Conservation (phyloP, 192 early-diverging fungal genomes). For the Backusella mclennaniae region DNA sequence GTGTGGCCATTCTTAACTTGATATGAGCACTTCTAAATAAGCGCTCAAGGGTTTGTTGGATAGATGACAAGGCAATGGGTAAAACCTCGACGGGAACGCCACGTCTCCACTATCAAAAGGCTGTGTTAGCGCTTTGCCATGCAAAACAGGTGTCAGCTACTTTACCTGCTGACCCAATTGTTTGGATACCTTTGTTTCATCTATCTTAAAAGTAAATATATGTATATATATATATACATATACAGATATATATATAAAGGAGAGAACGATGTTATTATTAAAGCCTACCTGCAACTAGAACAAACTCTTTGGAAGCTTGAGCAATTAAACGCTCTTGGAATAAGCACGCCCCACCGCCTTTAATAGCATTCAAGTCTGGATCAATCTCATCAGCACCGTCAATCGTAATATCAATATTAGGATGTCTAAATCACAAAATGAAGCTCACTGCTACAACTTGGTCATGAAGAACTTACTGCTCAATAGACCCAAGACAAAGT, state of each 20-base stretch:
- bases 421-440: conserved; percentile 42
- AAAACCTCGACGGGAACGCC: conserved; percentile 92
- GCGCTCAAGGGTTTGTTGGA: conserved; percentile 44
- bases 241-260: no score
- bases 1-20: conserved; percentile 70
- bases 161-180: conserved; percentile 30
- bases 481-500: conserved; percentile 67
- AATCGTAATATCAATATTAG: conserved; percentile 82
- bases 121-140: no score
- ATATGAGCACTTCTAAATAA: conserved; percentile 45
- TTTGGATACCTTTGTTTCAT: conserved; percentile 80
- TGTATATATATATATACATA: no score
- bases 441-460: no score
- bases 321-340: conserved; percentile 93
- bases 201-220: conserved; percentile 28
- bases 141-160: neutral
- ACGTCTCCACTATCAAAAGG: conserved; percentile 56
- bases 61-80: conserved; percentile 75
- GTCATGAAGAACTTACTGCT: conserved; percentile 48
- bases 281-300: conserved; percentile 74
- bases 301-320: conserved; percentile 72
- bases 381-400: conserved; percentile 94
- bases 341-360: conserved; percentile 89
- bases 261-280: neutral
- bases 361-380: conserved; percentile 80